Percentiles rank a stretch among this genome's conserved stretches.
Evolutionary conservation across 768 basidiomycete genomes (phyloP).

Genomic region (Lactarius sp.): DNA sequence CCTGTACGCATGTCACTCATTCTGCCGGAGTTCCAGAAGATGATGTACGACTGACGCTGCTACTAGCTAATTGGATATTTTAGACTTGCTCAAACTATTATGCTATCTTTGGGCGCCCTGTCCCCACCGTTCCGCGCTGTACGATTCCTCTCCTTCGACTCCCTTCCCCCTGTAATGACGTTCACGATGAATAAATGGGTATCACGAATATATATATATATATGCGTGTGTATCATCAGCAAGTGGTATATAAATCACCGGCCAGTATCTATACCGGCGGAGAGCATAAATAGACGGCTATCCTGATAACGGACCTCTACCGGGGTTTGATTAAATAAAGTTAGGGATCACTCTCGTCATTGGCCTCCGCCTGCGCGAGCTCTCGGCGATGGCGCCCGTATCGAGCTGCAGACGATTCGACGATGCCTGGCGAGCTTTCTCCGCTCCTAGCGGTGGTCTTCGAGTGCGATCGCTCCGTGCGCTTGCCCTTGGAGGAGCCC

Average conservation of each 20-base stretch:
- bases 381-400: constrained; percentile 16
- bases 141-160: neutral
- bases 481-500: constrained; percentile 32
- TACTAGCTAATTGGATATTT: constrained; percentile 22
- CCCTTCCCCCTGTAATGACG: neutral
- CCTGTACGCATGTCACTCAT: constrained; percentile 20
- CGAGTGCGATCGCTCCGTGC: constrained; percentile 39
- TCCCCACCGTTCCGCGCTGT: neutral
- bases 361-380: constrained; percentile 9
- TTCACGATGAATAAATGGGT: constrained; percentile 13
- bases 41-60: constrained; percentile 21
- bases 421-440: constrained; percentile 27
- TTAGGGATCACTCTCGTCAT: constrained; percentile 10
- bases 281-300: constrained; percentile 5
- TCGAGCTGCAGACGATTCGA: neutral
- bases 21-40: constrained; percentile 14
- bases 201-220: constrained; percentile 16
- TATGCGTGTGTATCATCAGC: constrained; percentile 18
- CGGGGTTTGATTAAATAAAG: neutral
- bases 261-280: neutral
- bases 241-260: constrained; percentile 21
- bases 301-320: neutral
- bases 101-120: constrained; percentile 15
- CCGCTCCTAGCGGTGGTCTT: constrained; percentile 48
- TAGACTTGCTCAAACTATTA: constrained; percentile 23